Conservation (phyloP, 169 alveolate species). For the Perkinsus olseni region DNA sequence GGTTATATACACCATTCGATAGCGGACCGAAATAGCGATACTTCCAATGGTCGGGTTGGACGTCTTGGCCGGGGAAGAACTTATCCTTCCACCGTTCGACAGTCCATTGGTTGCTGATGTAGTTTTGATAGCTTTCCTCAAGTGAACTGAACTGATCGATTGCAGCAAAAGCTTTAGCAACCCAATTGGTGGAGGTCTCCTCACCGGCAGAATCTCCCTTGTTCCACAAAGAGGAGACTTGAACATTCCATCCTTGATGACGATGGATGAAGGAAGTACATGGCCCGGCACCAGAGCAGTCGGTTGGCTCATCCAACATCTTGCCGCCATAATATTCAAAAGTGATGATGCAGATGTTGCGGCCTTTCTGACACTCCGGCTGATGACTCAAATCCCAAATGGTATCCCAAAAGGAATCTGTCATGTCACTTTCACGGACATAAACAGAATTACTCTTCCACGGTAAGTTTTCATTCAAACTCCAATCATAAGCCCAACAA, state of each 20-base stretch:
- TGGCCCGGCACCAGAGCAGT: neutral
- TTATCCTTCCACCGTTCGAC: neutral
- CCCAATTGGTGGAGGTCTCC: neutral
- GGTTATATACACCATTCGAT: neutral
- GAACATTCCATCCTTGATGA: neutral
- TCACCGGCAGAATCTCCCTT: neutral
- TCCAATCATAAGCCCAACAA: neutral
- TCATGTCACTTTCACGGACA: neutral
- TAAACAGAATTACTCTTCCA: neutral
- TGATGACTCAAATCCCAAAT: neutral
- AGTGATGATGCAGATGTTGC: neutral
- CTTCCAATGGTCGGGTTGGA: neutral
- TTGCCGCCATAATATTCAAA: neutral
- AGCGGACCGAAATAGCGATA: neutral
- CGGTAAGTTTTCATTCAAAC: neutral
- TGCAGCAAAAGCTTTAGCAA: neutral
- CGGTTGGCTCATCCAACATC: neutral
- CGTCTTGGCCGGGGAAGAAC: neutral
- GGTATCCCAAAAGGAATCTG: neutral
- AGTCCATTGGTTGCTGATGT: neutral
- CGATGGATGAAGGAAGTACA: neutral
- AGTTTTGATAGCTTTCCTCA: neutral
- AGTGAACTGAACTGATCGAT: neutral
- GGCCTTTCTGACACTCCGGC: neutral
- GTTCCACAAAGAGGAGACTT: neutral